Conservation (phyloP, 176 grass and related monocot species). For the Metroxylon sagu region DNA sequence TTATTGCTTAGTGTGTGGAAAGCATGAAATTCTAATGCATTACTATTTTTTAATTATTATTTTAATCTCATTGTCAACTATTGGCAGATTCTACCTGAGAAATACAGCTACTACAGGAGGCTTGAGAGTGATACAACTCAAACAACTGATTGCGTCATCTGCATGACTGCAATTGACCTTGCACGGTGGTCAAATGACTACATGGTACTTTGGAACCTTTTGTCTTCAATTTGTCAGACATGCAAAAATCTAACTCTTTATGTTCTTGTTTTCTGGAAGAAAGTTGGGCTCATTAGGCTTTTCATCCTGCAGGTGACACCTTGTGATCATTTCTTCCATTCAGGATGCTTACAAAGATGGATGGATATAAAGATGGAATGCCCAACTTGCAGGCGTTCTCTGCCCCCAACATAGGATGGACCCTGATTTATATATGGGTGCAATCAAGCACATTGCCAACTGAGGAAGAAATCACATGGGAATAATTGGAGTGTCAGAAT, state of each 20-base stretch:
- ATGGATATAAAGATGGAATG: slow-evolving; percentile 99
- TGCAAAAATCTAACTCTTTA: too few species aligned
- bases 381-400: slow-evolving; percentile 79
- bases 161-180: slow-evolving; percentile 86
- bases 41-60: too few species aligned
- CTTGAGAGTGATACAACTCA: slow-evolving; percentile 50
- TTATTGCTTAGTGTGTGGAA: too few species aligned
- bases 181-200: slow-evolving; percentile 68
- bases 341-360: slow-evolving; percentile 95
- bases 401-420: slow-evolving; percentile 63
- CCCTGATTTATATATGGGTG: slow-evolving; percentile 42
- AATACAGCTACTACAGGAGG: slow-evolving; percentile 93
- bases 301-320: slow-evolving; percentile 65
- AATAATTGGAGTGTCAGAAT: too few species aligned
- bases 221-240: background rate
- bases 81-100: slow-evolving; percentile 84
- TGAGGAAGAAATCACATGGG: too few species aligned
- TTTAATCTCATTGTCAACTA: background rate
- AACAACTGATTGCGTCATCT: slow-evolving; percentile 76
- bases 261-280: too few species aligned
- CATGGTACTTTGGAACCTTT: slow-evolving; percentile 58
- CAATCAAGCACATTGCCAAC: slow-evolving; percentile 29
- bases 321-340: slow-evolving; percentile 97
- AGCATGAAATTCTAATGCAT: too few species aligned
- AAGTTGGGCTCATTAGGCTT: background rate